Base-by-base conservation (phyloP, 441 rosid species). In the Erysimum pusillum region DNA sequence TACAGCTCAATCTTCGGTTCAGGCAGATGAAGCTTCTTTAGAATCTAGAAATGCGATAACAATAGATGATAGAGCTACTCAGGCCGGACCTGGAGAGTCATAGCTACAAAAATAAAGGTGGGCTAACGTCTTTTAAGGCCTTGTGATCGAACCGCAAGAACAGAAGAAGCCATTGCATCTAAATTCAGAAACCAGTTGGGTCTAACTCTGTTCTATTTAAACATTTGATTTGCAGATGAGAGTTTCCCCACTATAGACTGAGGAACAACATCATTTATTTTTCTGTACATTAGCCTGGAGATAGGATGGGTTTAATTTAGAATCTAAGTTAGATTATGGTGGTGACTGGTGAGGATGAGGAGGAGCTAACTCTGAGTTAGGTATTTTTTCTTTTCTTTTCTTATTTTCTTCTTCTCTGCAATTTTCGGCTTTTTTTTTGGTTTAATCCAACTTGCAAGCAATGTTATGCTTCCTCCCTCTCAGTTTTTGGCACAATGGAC, bases 41-140 rank as follows among this genome's bases (percentile, higher is more conserved):
- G 85, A 83, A 76, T 76, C 79, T 15, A 76, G 81, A 60, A 38
- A 63, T 63, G 90, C 84, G 18, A 61, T 81, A 77, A 67, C 65
- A 0, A 85, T 80, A 46, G 92, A 87, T 63, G 75, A 66, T 69
- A 75, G 71, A 54, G 78, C 61, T 62, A 68, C 49, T 25, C 56
- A 53, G 48, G 45, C 56, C 11, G 78, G 73, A 54, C 31, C 62
- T 74, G 63, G 61, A 74, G 78, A 68, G 66, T 67, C 71, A 35
- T 67, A 67, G 69, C 67, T 67, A 44, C 36, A 73, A 52, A 66
- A n/a, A 45, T 20, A 32, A 72, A 78, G 77, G 74, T 78, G 62
- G 22, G 38, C 13, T 67, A 34, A 42, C 8, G 41, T 56, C 39
- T 54, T 54, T 22, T n/a, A 64, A 18, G 75, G 12, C 64, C 20